Base-by-base conservation (phyloP, 192 early-diverging fungal genomes). In the Coemansia sp. region DNA sequence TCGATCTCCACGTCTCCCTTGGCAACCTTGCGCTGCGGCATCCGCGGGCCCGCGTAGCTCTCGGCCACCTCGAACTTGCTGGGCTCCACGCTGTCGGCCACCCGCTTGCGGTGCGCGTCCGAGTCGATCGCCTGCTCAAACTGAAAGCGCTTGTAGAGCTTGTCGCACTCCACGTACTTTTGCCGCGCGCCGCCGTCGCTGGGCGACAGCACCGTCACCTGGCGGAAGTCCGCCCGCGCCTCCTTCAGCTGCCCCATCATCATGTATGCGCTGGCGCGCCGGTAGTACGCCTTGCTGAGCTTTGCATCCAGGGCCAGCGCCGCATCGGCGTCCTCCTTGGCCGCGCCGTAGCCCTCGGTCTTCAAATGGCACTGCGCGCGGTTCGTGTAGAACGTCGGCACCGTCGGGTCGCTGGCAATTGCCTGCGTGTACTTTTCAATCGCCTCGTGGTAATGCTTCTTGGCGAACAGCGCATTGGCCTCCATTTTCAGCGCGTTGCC, bases 201-300 rank as follows among this genome's bases (percentile, higher is more conserved):
- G 2, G 94, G 97, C 20, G 83, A 82, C 39, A 85, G 79, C 50
- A 84, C 89, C 34, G 83, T 76, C 26, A 94, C 90, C 53, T 84
- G 66, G 53, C 82, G 82, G 43, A 83, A 87, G 67, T 93, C 89
- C 11, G 80, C 75, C 36, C 85, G 80, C 3, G 90, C 87, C 14
- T 89, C 91, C 72, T 92, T 90, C 56, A 98, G 83, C 47, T 88
- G 83, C 8, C 86, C 84, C 70, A 98, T 72, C 1, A 87, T 89
- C 81, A 93, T 85, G 49, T 93, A 83, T 5, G 90, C 95, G 7
- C 85, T 81, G 3, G 94, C 97, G 50, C 93, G 82, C 32, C 97
- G 86, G 70, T 92, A 99, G 68, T 96, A 96, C 0, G 85, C 97
- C 81, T 99, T 98, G 60, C 86, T 81, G 55, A 87, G 93, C 11